phyloP scores from a whole-genome alignment of 257 asterid genomes.

The Avicennia marina region DNA sequence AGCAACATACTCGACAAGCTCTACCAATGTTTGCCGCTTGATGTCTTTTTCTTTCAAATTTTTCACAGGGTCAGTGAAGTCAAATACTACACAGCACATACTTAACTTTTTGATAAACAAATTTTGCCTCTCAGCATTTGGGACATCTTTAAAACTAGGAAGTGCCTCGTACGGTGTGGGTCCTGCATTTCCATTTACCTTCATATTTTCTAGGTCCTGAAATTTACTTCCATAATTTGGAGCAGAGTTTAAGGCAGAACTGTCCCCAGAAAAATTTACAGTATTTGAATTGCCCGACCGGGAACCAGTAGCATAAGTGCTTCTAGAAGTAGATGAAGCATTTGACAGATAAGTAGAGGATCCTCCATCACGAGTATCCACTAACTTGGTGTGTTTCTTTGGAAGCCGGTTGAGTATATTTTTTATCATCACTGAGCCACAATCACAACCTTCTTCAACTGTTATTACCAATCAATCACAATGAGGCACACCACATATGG shows the following conservation, averaged over 20 bases:
- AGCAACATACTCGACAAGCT: conserved; percentile 35
- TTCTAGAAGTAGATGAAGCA: conserved; percentile 30
- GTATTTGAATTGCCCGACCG: conserved; percentile 23
- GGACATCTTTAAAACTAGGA: conserved; percentile 41
- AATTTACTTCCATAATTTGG: conserved; percentile 19
- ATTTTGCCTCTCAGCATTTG: conserved; percentile 32
- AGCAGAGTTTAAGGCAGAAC: conserved; percentile 12
- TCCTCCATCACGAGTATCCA: conserved; percentile 41
- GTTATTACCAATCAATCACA: background rate
- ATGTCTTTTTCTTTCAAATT: conserved; percentile 39
- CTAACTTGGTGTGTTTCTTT: conserved; percentile 38
- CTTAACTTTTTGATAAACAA: conserved; percentile 33
- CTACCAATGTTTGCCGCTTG: conserved; percentile 37
- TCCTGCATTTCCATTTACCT: conserved; percentile 24
- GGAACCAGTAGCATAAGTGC: conserved; percentile 20
- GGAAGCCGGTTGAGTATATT: conserved; percentile 52
- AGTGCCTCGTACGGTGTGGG: conserved; percentile 24
- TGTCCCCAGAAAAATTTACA: conserved; percentile 16
- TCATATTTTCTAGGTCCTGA: conserved; percentile 12
- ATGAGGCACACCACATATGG: background rate
- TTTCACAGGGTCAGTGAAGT: conserved; percentile 29
- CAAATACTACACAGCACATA: conserved; percentile 30
- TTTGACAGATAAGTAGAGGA: conserved; percentile 22
- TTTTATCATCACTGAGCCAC: conserved; percentile 38
- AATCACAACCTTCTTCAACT: conserved; percentile 18